Evolutionary conservation across 116 monocot genomes (phyloP).

Genomic region (Zostera marina): DNA sequence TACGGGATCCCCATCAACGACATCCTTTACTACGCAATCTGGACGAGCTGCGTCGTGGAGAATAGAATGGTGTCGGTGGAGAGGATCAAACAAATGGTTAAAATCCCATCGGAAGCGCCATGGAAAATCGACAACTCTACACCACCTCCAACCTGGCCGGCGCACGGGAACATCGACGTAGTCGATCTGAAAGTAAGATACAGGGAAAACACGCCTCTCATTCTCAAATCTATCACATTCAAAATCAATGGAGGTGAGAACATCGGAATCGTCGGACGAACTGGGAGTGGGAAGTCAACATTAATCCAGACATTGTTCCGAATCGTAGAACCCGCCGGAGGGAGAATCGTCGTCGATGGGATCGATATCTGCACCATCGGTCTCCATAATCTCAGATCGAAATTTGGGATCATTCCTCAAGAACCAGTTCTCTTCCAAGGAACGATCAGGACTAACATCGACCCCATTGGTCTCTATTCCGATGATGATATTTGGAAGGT

Average conservation of each 20-base stretch:
- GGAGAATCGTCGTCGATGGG: constrained; percentile 75
- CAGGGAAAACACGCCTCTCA: constrained; percentile 75
- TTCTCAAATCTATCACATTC: constrained; percentile 63
- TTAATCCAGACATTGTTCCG: constrained; percentile 85
- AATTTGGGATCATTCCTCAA: constrained; percentile 96
- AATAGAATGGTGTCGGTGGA: constrained; percentile 97
- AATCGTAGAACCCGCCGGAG: constrained; percentile 65
- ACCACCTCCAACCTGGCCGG: constrained; percentile 73
- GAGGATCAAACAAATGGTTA: constrained; percentile 82
- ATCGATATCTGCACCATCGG: constrained; percentile 72
- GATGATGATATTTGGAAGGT: constrained; percentile 86
- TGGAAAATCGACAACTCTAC: constrained; percentile 64
- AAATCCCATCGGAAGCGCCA: constrained; percentile 71
- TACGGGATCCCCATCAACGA: constrained; percentile 83
- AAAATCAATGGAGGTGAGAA: constrained; percentile 77
- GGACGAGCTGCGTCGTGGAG: constrained; percentile 85
- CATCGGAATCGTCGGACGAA: constrained; percentile 89
- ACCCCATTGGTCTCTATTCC: constrained; percentile 62
- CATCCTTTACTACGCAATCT: constrained; percentile 55
- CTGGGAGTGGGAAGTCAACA: constrained; percentile 96
- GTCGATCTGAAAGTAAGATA: constrained; percentile 70
- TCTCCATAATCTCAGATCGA: constrained; percentile 94
- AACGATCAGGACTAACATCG: constrained; percentile 87
- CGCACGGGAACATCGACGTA: constrained; percentile 49
- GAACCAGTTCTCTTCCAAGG: constrained; percentile 97